phyloP scores from a whole-genome alignment of 2,329 filamentous ascomycete species.

The Aspergillus fischeri region DNA sequence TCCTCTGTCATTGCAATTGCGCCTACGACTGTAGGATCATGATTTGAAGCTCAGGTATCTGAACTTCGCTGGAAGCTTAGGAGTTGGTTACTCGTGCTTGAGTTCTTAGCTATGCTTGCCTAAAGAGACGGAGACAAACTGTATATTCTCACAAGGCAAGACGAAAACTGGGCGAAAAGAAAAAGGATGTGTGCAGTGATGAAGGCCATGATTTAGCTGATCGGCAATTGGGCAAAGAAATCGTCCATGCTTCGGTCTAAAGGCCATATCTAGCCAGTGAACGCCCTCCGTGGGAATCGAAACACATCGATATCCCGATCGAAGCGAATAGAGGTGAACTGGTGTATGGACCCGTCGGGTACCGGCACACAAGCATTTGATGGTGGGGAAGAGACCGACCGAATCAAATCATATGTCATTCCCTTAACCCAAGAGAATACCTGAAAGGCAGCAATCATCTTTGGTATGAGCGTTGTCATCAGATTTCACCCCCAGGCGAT shows the following conservation, averaged over 20 bases:
- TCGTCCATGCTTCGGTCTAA: background rate
- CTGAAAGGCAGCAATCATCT: background rate
- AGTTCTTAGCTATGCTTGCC: background rate
- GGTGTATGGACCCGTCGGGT: background rate
- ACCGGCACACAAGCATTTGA: conserved; percentile 1
- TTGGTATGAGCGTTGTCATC: background rate
- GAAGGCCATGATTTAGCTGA: background rate
- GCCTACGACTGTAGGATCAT: background rate
- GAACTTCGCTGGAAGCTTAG: background rate
- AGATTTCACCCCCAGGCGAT: background rate
- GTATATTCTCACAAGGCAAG: background rate
- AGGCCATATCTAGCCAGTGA: background rate
- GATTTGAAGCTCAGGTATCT: background rate
- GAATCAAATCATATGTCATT: background rate
- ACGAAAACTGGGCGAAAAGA: background rate
- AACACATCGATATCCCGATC: background rate
- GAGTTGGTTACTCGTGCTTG: background rate
- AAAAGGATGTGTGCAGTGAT: background rate
- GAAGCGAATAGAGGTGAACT: background rate
- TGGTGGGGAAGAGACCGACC: background rate
- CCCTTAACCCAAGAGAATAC: background rate
- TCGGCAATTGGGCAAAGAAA: background rate
- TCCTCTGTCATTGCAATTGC: background rate
- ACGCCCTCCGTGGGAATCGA: background rate
- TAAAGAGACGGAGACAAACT: background rate